Evolutionary conservation across 768 basidiomycete species (phyloP), one percentile per base, ranked within the genome.

Genomic region (Tylopilus felleus): DNA sequence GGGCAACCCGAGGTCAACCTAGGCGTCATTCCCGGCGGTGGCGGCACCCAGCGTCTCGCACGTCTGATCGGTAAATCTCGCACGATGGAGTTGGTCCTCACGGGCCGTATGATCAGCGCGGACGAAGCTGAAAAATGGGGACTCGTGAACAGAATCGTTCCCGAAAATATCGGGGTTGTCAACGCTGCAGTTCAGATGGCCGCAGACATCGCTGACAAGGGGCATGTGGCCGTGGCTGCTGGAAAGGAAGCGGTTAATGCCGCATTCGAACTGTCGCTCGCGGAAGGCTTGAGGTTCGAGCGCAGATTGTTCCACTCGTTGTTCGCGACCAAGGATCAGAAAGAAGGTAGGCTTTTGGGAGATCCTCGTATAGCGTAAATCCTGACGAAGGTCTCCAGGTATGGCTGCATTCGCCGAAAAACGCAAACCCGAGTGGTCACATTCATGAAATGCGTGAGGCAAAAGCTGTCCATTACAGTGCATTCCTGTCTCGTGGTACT

Each of bases 1-100:
- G 93, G 93, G 17, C 96, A 97, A 68, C 96, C 96, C 17, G 96
- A 98, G 70, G 93, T 99, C 71, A 94, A 90, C 66, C 80, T 98
- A 28, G 96, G 94, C 49, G 86, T 92, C 56, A 97, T 98, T 66
- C 94, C 95, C 16, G 95, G 95, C 4, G 93, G 88, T 9, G 96
- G 95, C 28, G 95, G 95, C 5, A 92, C 93, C 2, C 95, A 98
- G 66, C 88, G 95, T 40, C 83, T 98, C 50, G 83, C 90, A 14
- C 83, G 78, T 57, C 79, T 87, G 10, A 81, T 98, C 59, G 96
- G 96, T 41, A 98, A 97, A 73, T 91, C 92, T 9, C 83, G 90
- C 58, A 81, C 94, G 16, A 98, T 98, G 96, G 96, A 98, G 67
- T 74, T 98, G 71, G 82, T 91, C 41, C 78, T 98, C 44, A 97